phyloP scores from a whole-genome alignment of 208 protist genomes.

The Trypanosoma grayi region DNA sequence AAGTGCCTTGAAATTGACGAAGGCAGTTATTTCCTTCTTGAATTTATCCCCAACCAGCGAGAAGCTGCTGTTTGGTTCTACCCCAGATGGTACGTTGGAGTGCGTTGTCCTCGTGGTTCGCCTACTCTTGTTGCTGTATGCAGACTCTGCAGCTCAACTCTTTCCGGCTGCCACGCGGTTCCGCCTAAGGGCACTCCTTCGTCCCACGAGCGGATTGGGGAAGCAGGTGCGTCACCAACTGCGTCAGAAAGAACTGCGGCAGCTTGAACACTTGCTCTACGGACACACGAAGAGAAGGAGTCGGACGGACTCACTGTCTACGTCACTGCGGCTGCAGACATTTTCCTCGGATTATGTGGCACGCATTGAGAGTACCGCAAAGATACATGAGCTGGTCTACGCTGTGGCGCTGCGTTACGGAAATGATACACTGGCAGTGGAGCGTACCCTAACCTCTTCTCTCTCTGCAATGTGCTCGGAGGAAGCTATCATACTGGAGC shows the following conservation, averaged over 20 bases:
- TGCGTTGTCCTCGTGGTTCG: conserved; percentile 6
- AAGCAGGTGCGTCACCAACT: conserved; percentile 39
- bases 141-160: not conserved
- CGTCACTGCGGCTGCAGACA: not conserved
- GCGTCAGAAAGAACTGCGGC: conserved; percentile 27
- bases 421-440: conserved; percentile 4
- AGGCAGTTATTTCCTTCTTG: conserved; percentile 9
- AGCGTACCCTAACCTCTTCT: conserved; percentile 4
- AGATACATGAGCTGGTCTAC: conserved; percentile 16
- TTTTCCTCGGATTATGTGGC: conserved; percentile 10
- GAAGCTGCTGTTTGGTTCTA: conserved; percentile 16
- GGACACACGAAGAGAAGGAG: not conserved
- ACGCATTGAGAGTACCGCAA: conserved; percentile 10
- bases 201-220: conserved; percentile 28
- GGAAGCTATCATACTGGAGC: conserved; percentile 7
- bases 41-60: conserved; percentile 9
- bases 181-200: conserved; percentile 32
- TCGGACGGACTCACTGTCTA: not conserved
- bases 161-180: conserved; percentile 14
- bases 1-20: not conserved
- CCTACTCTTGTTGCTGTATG: conserved; percentile 1
- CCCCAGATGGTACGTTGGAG: conserved; percentile 6
- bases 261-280: conserved; percentile 31
- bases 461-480: conserved; percentile 1
- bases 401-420: conserved; percentile 6